A percentile compares a stretch with the other conserved stretches of the same genome.
phyloP scores from a whole-genome alignment of 306 rosid species.

The Psophocarpus tetragonolobus region DNA sequence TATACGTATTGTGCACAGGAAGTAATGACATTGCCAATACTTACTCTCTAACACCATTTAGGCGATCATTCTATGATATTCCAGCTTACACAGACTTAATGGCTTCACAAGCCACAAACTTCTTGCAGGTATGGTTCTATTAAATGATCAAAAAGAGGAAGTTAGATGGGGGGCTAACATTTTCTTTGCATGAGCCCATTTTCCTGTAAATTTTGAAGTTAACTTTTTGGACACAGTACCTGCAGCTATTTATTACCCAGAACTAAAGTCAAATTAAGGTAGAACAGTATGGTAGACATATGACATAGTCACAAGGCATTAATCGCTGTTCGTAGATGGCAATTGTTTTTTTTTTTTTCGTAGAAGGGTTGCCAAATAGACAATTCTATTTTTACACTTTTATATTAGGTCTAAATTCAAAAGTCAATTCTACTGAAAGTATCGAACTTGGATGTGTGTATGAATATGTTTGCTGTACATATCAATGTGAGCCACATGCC shows the following conservation, averaged over 20 bases:
- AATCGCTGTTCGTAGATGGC: not conserved
- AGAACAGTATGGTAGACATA: not conserved
- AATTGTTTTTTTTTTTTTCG: not conserved
- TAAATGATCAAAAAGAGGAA: not conserved
- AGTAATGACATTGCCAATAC: slow-evolving; percentile 75
- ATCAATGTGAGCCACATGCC: not conserved
- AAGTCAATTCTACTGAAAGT: not conserved
- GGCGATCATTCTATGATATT: slow-evolving; percentile 46
- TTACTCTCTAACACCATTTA: slow-evolving; percentile 43
- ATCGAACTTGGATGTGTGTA: not conserved
- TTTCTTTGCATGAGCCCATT: not conserved
- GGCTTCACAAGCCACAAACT: slow-evolving; percentile 50
- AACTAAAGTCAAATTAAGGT: not conserved
- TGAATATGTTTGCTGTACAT: not conserved
- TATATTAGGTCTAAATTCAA: not conserved
- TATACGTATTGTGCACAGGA: slow-evolving; percentile 56
- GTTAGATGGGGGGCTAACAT: not conserved
- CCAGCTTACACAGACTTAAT: slow-evolving; percentile 59
- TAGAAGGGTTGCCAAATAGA: not conserved
- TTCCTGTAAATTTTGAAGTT: not conserved
- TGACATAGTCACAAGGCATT: not conserved
- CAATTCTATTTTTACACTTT: not conserved
- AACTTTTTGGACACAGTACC: not conserved
- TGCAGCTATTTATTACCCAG: too few relatives aligned
- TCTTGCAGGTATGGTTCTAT: slow-evolving; percentile 50